These are phyloP conservation scores for Colletotrichum camelliae DNA, from an alignment of 2,329 filamentous ascomycete genomes.

Conservation along the genomic window DNA sequence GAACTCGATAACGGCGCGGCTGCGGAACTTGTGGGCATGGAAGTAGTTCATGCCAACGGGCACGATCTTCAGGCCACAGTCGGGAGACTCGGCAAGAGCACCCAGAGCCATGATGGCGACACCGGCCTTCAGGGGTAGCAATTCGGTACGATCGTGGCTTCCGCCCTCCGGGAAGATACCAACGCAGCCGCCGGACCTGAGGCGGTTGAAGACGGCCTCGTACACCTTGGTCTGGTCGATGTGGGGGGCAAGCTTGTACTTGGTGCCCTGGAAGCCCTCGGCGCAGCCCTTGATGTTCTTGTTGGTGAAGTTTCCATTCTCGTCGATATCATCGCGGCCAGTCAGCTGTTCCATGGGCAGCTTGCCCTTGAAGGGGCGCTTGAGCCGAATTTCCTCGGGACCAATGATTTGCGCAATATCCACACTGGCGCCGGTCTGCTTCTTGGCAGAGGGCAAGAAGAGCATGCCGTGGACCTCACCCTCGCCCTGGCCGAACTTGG, in stretches of 20 bases:
- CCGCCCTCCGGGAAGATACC: slow-evolving; percentile 98
- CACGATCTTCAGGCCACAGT: slow-evolving; percentile 91
- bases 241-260: slow-evolving; percentile 88
- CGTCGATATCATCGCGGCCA: slow-evolving; percentile 74
- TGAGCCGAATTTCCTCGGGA: slow-evolving; percentile 81
- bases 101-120: slow-evolving; percentile 98
- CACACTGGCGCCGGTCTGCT: slow-evolving; percentile 75
- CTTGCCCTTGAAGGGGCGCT: slow-evolving; percentile 83
- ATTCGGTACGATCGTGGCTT: slow-evolving; percentile 90
- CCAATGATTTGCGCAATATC: slow-evolving; percentile 84
- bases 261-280: slow-evolving; percentile 75
- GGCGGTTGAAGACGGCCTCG: slow-evolving; percentile 85
- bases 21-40: slow-evolving; percentile 97
- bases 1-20: slow-evolving; percentile 94
- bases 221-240: slow-evolving; percentile 95
- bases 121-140: slow-evolving; percentile 92
- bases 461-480: slow-evolving; percentile 82
- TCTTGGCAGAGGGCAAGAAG: slow-evolving; percentile 84
- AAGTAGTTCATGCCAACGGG: slow-evolving; percentile 99
- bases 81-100: slow-evolving; percentile 81
- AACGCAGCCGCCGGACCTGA: slow-evolving; percentile 85
- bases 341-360: slow-evolving; percentile 82
- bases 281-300: slow-evolving; percentile 57
- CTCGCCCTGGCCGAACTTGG: slow-evolving; percentile 76
- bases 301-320: slow-evolving; percentile 67